phyloP scores from a whole-genome alignment of 1,139 yeast genomes.

The Scheffersomyces illinoinensis region DNA sequence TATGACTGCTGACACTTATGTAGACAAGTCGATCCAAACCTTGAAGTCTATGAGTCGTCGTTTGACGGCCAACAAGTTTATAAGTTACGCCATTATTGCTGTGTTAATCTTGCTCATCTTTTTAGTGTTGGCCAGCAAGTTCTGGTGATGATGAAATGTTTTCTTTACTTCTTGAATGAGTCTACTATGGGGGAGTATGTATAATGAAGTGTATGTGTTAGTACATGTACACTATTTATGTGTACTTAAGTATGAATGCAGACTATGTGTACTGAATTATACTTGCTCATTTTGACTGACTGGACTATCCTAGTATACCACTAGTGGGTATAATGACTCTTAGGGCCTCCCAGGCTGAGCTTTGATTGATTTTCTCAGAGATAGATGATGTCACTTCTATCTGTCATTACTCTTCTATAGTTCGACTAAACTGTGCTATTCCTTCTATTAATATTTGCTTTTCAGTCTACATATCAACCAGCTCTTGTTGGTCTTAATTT shows the following conservation, averaged over 20 bases:
- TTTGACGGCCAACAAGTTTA: constrained; percentile 90
- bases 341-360: neutral
- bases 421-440: too few species aligned
- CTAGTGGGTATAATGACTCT: neutral
- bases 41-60: constrained; percentile 90
- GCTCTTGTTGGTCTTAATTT: too few species aligned
- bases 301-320: neutral
- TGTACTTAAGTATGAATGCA: neutral
- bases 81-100: constrained; percentile 93
- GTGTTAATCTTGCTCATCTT: constrained; percentile 81
- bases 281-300: neutral
- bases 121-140: constrained; percentile 84
- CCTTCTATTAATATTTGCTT: too few species aligned
- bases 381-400: too few species aligned
- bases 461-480: too few species aligned
- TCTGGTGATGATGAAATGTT: constrained; percentile 44
- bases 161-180: neutral
- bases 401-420: neutral
- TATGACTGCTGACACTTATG: constrained; percentile 88
- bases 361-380: neutral
- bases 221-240: neutral
- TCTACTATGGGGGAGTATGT: neutral
- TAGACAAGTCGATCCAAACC: constrained; percentile 86
- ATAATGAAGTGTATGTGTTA: neutral
- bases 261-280: neutral